These are phyloP conservation scores for Microthlaspi erraticum DNA, from an alignment of 345 rosid species.

Conservation along the genomic window DNA sequence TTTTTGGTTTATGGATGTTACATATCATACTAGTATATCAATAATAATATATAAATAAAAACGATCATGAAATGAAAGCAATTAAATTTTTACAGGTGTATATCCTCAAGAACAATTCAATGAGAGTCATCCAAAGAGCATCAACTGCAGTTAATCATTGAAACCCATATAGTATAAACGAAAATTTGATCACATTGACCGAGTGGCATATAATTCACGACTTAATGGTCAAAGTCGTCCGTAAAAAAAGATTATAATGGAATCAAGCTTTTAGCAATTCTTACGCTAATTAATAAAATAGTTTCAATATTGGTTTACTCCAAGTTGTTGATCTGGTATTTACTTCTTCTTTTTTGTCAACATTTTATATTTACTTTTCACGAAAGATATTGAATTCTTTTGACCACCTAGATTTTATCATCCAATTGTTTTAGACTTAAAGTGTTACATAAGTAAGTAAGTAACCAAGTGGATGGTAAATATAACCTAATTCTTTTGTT, in stretches of 20 bases:
- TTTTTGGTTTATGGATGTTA: too few species aligned
- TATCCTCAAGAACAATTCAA: neutral
- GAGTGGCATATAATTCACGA: conserved; percentile 16
- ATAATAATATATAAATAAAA: too few species aligned
- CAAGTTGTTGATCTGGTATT: neutral
- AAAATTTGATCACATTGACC: neutral
- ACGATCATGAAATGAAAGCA: too few species aligned
- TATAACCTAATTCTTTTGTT: too few species aligned
- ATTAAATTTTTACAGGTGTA: neutral
- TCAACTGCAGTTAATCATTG: neutral
- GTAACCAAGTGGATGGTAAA: neutral
- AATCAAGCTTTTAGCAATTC: conserved; percentile 23
- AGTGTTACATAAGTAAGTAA: neutral
- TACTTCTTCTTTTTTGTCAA: too few species aligned
- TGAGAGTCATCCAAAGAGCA: conserved; percentile 2
- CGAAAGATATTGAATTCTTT: neutral
- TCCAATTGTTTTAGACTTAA: neutral
- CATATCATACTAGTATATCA: too few species aligned
- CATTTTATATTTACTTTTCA: neutral
- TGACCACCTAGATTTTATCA: neutral
- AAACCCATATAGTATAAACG: neutral
- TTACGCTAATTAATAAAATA: conserved; percentile 12
- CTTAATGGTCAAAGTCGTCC: conserved; percentile 28
- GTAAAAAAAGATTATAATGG: conserved; percentile 1
- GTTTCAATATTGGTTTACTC: conserved; percentile 1